Evolutionary conservation across 192 early-diverging fungal species (phyloP), one percentile per base, ranked within the genome.

Genomic region (Spizellomyces sp.): DNA sequence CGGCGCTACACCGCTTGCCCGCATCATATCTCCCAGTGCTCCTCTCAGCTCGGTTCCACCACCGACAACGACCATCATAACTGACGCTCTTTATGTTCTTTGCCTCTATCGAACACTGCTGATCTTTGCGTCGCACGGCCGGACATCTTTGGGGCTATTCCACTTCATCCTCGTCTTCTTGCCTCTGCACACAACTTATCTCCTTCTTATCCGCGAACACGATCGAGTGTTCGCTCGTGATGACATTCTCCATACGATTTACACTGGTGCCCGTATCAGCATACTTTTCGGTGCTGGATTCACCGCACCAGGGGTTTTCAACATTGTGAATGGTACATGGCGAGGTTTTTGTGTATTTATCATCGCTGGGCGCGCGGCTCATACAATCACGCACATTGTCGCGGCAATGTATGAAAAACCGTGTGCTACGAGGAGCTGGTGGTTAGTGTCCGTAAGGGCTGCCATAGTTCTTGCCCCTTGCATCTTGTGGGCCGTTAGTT

Each of bases 261-360:
- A 72, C 41, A 56, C 48, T 4, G 61, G 62, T 12, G 48, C 45
- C 15, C 70, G 70, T 42, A 52, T 72, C 43, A 48, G 36, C 5
- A 19, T 64, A 8, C 19, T 72, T 6, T 72, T 72, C 50, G 50
- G 15, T 0, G 15, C 41, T n/a, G 70, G 17, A 45, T 36, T 64
- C 70, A 48, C 48, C 5, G 70, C 54, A n/a, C 70, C 70, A 21
- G 60, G 47, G 50, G 62, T 64, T 36, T 72, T 63, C 42, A 72
- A 64, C 50, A 41, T 22, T 10, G 44, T 55, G 36, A 52, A 72
- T 45, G 6, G 43, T 12, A 64, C 70, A 9, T 72, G 70, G 70
- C 8, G n/a, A 19, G 48, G 62, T 9, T 72, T 72, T 27, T 60
- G 57, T 8, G 54, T n/a, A 5, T 60, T 64, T 27, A 52, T 72